phyloP scores from a whole-genome alignment of 2,329 filamentous ascomycete genomes.

The Trichoderma lentiforme region DNA sequence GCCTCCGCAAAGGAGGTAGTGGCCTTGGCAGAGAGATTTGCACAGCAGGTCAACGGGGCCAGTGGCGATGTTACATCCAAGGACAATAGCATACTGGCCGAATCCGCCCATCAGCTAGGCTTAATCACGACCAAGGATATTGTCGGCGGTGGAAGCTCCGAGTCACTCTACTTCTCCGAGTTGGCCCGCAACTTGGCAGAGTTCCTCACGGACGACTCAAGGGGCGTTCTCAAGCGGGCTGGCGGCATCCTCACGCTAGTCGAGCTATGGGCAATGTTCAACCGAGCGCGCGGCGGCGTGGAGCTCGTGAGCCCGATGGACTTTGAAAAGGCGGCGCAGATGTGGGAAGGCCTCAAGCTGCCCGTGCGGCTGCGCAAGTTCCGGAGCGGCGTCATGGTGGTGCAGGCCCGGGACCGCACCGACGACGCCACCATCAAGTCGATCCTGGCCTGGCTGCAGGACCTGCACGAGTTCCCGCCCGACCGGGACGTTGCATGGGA shows the following conservation, averaged over 20 bases:
- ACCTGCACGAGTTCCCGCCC: conserved; percentile 64
- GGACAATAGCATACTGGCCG: conserved; percentile 70
- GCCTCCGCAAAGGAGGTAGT: conserved; percentile 95
- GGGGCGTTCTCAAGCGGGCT: conserved; percentile 72
- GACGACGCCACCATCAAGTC: conserved; percentile 84
- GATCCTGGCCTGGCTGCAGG: conserved; percentile 72
- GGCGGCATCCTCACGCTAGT: conserved; percentile 88
- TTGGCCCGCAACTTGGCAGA: conserved; percentile 81
- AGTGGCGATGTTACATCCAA: conserved; percentile 62
- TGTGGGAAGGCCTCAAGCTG: conserved; percentile 85
- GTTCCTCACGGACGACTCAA: conserved; percentile 80
- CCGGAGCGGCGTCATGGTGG: conserved; percentile 90
- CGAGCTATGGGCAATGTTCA: conserved; percentile 93
- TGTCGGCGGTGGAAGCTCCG: conserved; percentile 69
- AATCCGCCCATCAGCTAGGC: conserved; percentile 75
- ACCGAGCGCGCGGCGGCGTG: conserved; percentile 85
- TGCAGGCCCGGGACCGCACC: conserved; percentile 81
- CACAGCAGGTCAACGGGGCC: conserved; percentile 60
- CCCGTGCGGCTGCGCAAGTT: conserved; percentile 86
- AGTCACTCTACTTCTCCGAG: conserved; percentile 86
- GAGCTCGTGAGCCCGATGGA: conserved; percentile 90
- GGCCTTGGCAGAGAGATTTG: conserved; percentile 84
- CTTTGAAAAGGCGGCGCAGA: conserved; percentile 81
- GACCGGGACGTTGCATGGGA: conserved; percentile 69
- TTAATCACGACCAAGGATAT: conserved; percentile 95